Percentiles rank a stretch among this genome's conserved stretches.
Evolutionary conservation across 805 yeast genomes (phyloP).

Genomic region (Candida nanaspora): DNA sequence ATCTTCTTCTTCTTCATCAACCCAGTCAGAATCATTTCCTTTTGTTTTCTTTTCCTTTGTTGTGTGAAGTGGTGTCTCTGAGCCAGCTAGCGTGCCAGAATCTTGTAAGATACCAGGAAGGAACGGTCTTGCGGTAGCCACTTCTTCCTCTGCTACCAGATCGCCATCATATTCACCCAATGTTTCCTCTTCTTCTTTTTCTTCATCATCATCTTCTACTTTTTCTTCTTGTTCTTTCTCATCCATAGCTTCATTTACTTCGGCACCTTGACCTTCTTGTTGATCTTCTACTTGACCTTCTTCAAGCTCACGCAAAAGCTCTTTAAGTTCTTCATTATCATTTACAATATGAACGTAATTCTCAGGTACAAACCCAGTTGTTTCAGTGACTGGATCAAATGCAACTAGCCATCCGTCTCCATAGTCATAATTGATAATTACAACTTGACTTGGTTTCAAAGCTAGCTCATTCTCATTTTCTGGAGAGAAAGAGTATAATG

Average conservation of each 20-base stretch:
- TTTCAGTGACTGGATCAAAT: conserved; percentile 63
- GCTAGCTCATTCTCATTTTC: conserved; percentile 91
- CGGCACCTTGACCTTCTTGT: conserved; percentile 13
- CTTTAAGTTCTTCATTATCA: conserved; percentile 22
- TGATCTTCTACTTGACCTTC: conserved; percentile 24
- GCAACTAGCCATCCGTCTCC: conserved; percentile 99
- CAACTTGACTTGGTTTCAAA: conserved; percentile 70
- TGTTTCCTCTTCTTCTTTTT: conserved; percentile 23
- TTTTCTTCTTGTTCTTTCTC: conserved; percentile 18
- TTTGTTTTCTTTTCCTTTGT: conserved; percentile 42
- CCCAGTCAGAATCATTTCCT: conserved; percentile 84
- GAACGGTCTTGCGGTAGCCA: conserved; percentile 35
- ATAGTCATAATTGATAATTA: conserved; percentile 83
- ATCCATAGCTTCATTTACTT: conserved; percentile 19
- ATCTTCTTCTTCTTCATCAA: conserved; percentile 54
- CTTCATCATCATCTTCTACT: conserved; percentile 16
- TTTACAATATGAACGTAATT: conserved; percentile 67
- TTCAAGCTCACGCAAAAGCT: conserved; percentile 13
- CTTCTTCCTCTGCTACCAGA: conserved; percentile 18
- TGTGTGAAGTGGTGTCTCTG: too few relatives aligned
- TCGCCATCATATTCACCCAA: conserved; percentile 8
- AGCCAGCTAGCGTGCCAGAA: conserved; percentile 22
- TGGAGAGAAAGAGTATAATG: conserved; percentile 82
- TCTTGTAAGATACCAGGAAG: conserved; percentile 26
- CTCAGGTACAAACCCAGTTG: conserved; percentile 91